Percentiles rank a stretch among this genome's conserved stretches.
Evolutionary conservation across 257 asterid species (phyloP).

Genomic region (Thymus mandschuricus): DNA sequence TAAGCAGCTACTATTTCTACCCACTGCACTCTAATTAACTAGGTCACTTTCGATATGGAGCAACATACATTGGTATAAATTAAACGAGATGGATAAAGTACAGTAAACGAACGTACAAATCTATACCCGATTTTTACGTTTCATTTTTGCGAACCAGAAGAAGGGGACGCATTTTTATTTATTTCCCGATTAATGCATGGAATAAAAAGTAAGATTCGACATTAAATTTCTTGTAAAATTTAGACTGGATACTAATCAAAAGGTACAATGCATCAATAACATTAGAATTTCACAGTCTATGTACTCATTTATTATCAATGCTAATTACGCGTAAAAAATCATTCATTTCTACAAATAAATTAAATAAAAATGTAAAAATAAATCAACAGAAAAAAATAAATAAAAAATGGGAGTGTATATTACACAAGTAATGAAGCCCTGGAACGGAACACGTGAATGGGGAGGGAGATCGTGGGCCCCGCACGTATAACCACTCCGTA

Average conservation of each 20-base stretch:
- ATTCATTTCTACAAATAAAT: not conserved
- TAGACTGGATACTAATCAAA: not conserved
- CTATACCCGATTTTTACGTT: no score
- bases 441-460: constrained; percentile 31
- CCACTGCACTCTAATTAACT: not conserved
- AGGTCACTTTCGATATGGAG: not conserved
- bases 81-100: no score
- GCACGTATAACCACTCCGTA: constrained; percentile 42
- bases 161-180: no score
- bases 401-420: not conserved
- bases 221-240: not conserved
- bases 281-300: not conserved
- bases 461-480: constrained; percentile 38
- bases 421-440: not conserved
- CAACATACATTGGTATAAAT: no score
- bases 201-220: not conserved
- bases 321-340: not conserved
- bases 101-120: no score
- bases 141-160: no score
- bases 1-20: not conserved
- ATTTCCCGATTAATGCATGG: not conserved
- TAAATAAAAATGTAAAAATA: not conserved
- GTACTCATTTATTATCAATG: not conserved
- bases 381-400: not conserved
- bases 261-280: constrained; percentile 5